Evolutionary conservation across 352 stramenopile genomes (phyloP).

Genomic region (Thraustochytrium striatum): DNA sequence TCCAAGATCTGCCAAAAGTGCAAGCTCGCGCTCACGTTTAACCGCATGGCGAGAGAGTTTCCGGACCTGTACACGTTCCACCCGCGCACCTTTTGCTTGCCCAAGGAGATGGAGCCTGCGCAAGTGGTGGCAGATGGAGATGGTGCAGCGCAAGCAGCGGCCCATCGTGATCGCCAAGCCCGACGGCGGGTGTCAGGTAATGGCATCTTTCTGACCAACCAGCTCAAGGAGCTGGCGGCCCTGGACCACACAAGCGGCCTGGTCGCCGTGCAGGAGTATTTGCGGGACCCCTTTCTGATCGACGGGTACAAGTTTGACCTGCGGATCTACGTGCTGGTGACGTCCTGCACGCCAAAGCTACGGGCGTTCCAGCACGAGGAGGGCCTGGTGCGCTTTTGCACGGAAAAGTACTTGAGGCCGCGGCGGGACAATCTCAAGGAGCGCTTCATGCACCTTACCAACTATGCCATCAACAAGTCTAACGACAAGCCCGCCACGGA

Average conservation of each 20-base stretch:
- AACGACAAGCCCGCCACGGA: neutral
- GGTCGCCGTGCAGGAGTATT: conserved; percentile 74
- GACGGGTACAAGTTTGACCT: conserved; percentile 85
- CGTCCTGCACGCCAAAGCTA: conserved; percentile 78
- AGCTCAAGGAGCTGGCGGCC: conserved; percentile 45
- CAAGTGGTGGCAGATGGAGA: conserved; percentile 29
- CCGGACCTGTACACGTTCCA: conserved; percentile 37
- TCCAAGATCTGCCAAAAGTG: conserved; percentile 50
- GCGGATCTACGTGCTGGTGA: conserved; percentile 86
- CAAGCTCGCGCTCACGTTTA: conserved; percentile 33
- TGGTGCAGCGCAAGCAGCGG: neutral
- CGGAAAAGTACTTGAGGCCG: conserved; percentile 65
- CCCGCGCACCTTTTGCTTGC: conserved; percentile 33
- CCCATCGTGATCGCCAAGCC: conserved; percentile 43
- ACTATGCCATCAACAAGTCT: conserved; percentile 85
- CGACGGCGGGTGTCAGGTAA: conserved; percentile 34
- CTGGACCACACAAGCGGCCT: neutral
- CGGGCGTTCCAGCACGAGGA: conserved; percentile 89
- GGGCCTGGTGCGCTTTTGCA: conserved; percentile 84
- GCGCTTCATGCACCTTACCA: conserved; percentile 85
- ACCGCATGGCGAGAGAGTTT: neutral
- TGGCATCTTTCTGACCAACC: conserved; percentile 49
- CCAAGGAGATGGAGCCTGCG: conserved; percentile 11
- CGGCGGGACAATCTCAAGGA: conserved; percentile 64
- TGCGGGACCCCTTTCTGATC: conserved; percentile 74